Evolutionary conservation across 768 basidiomycete genomes (phyloP).

Genomic region (Mycena olivaceomarginata): DNA sequence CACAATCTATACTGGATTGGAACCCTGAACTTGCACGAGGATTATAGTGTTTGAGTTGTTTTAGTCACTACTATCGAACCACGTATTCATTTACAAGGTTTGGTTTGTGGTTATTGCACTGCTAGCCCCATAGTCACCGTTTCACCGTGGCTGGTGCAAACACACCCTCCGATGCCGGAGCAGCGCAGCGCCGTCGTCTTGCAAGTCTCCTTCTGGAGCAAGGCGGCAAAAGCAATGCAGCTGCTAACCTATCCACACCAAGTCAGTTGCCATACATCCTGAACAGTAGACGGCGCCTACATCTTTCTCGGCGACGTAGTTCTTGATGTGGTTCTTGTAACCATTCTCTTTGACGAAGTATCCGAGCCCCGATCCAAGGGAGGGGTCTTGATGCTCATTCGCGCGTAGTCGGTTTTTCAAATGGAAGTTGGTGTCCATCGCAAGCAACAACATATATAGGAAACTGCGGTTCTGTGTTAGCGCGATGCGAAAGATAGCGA

Average conservation of each 20-base stretch:
- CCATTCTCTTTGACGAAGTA: constrained; percentile 37
- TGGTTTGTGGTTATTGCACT: too few relatives aligned
- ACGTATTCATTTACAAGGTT: too few relatives aligned
- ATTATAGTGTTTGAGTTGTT: too few relatives aligned
- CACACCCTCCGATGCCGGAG: neutral
- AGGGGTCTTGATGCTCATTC: constrained; percentile 41
- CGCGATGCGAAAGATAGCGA: too few relatives aligned
- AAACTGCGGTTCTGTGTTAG: constrained; percentile 15
- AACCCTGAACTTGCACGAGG: too few relatives aligned
- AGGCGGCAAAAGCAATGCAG: constrained; percentile 40
- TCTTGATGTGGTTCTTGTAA: constrained; percentile 25
- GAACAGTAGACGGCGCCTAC: neutral
- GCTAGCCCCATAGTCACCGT: too few relatives aligned
- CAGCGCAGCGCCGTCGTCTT: neutral
- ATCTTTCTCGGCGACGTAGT: constrained; percentile 29
- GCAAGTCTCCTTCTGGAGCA: constrained; percentile 43
- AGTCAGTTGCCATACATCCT: neutral
- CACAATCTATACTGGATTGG: too few relatives aligned
- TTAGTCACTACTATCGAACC: too few relatives aligned
- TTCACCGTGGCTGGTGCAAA: constrained; percentile 10
- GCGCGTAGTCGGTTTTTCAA: constrained; percentile 37
- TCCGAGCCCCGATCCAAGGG: constrained; percentile 32
- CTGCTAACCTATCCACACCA: constrained; percentile 40
- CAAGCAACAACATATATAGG: constrained; percentile 35
- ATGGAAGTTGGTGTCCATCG: constrained; percentile 48